Percentiles rank a stretch among this genome's conserved stretches.
Evolutionary conservation across 2,329 filamentous ascomycete species (phyloP).

Genomic region (Lanzia echinophila): DNA sequence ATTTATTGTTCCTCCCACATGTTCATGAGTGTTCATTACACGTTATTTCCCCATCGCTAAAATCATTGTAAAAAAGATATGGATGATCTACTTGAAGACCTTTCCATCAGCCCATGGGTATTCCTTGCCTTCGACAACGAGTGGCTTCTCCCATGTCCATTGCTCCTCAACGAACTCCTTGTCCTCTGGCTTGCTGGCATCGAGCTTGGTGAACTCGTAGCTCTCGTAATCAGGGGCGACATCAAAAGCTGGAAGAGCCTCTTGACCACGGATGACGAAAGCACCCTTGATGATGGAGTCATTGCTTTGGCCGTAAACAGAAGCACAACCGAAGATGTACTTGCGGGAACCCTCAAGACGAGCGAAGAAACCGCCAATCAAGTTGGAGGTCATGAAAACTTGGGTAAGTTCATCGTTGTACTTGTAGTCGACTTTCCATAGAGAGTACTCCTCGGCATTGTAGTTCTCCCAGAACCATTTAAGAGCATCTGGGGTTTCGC

Average conservation of each 20-base stretch:
- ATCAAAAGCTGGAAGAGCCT: conserved; percentile 80
- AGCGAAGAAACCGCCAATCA: conserved; percentile 95
- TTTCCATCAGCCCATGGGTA: conserved; percentile 87
- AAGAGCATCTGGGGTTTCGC: conserved; percentile 75
- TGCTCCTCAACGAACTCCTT: conserved; percentile 75
- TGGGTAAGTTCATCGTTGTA: conserved; percentile 97
- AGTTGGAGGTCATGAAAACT: conserved; percentile 98
- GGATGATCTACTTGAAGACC: conserved; percentile 85
- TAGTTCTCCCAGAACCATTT: conserved; percentile 98
- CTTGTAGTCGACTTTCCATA: conserved; percentile 96
- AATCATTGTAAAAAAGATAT: conserved; percentile 13
- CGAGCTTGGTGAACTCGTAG: conserved; percentile 95
- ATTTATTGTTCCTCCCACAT: conserved; percentile 7
- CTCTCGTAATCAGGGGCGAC: conserved; percentile 96
- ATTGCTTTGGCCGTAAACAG: conserved; percentile 85
- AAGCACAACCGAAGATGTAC: conserved; percentile 88
- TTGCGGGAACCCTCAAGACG: conserved; percentile 97
- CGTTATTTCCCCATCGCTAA: conserved; percentile 17
- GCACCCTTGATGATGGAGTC: conserved; percentile 88
- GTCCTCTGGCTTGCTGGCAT: conserved; percentile 79
- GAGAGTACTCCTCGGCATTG: conserved; percentile 90
- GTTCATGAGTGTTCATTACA: conserved; percentile 11
- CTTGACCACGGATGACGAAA: conserved; percentile 90
- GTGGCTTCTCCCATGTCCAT: conserved; percentile 89
- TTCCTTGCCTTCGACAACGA: conserved; percentile 76